Percentiles rank a stretch among this genome's conserved stretches.
These are phyloP conservation scores for Daedaleopsis nitida DNA, from an alignment of 768 basidiomycete genomes.

Conservation along the genomic window DNA sequence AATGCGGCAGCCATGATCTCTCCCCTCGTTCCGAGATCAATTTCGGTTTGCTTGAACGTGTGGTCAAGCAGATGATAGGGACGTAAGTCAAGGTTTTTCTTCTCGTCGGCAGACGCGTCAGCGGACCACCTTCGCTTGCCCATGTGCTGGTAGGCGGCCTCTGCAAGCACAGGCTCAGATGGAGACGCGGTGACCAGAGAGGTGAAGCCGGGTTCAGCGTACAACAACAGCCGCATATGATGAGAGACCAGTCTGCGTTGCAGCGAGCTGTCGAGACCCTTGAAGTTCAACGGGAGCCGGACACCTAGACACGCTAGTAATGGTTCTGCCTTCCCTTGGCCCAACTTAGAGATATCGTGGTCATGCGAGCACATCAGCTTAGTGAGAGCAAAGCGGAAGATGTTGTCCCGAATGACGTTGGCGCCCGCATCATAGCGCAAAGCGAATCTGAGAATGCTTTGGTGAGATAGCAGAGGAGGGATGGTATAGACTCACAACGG, in stretches of 20 bases:
- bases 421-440: constrained; percentile 10
- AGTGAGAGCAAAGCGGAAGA: constrained; percentile 10
- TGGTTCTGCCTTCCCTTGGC: not conserved
- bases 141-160: constrained; percentile 29
- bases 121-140: not conserved
- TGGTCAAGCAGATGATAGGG: not conserved
- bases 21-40: constrained; percentile 26
- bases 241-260: constrained; percentile 33
- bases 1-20: constrained; percentile 25
- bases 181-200: constrained; percentile 25
- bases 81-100: too few relatives aligned
- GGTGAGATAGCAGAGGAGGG: not conserved
- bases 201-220: constrained; percentile 21
- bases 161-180: constrained; percentile 33
- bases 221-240: constrained; percentile 34
- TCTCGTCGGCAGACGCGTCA: not conserved
- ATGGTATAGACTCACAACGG: constrained; percentile 24
- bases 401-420: constrained; percentile 4
- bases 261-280: not conserved
- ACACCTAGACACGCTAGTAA: constrained; percentile 16
- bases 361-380: constrained; percentile 7
- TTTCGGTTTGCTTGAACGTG: not conserved
- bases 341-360: not conserved
- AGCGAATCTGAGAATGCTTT: not conserved
- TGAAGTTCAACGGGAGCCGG: constrained; percentile 34